Conservation (phyloP, 495 filamentous ascomycete genomes). For the Daldinia childiae region DNA sequence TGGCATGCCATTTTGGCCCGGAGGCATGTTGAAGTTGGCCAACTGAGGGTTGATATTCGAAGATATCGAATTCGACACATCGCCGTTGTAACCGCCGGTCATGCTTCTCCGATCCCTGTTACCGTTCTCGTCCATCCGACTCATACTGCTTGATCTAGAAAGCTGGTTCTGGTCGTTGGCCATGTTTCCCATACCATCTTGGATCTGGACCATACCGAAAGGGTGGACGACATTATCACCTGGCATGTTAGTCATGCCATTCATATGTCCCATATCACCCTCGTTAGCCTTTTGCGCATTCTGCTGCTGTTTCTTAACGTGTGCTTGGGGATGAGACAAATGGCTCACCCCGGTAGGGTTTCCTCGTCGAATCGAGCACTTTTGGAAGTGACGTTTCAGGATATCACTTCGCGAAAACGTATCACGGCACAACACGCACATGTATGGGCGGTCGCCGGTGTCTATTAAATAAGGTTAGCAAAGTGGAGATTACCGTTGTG, state of each 20-base stretch:
- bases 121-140: conserved; percentile 59
- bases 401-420: conserved; percentile 99
- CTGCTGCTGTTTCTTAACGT: conserved; percentile 79
- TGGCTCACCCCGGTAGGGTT: conserved; percentile 94
- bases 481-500: conserved; percentile 15
- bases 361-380: conserved; percentile 93
- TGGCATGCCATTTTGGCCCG: conserved; percentile 61
- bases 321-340: conserved; percentile 88
- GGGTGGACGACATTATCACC: conserved; percentile 61
- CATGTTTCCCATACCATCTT: conserved; percentile 61
- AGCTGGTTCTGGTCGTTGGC: conserved; percentile 64
- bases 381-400: conserved; percentile 97
- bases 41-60: conserved; percentile 66
- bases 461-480: conserved; percentile 62
- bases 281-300: conserved; percentile 65
- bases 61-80: conserved; percentile 61
- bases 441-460: conserved; percentile 95
- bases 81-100: conserved; percentile 60
- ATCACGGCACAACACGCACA: conserved; percentile 95
- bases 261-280: conserved; percentile 62
- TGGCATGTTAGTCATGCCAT: conserved; percentile 61
- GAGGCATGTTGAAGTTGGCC: conserved; percentile 64
- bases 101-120: conserved; percentile 64
- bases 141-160: conserved; percentile 67
- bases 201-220: conserved; percentile 58